phyloP scores from a whole-genome alignment of 805 yeast species.

The Tetrapisispora namnaoensis region DNA sequence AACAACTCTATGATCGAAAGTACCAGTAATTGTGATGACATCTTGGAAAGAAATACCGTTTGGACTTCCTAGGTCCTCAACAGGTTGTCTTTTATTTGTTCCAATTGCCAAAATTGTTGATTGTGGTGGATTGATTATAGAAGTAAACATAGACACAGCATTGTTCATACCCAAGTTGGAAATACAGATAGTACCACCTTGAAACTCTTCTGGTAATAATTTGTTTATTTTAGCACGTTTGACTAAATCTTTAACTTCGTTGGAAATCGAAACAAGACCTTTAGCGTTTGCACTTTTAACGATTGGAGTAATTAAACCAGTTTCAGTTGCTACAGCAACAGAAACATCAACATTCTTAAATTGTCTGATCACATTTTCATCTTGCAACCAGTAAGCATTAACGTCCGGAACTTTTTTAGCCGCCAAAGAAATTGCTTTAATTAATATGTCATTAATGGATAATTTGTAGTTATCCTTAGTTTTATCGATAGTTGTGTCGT shows the following conservation, averaged over 20 bases:
- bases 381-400: conserved; percentile 87
- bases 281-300: conserved; percentile 78
- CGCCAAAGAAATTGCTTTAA: conserved; percentile 92
- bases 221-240: conserved; percentile 93
- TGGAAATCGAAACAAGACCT: conserved; percentile 78
- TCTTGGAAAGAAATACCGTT: conserved; percentile 89
- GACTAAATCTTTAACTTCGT: conserved; percentile 82
- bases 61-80: conserved; percentile 84
- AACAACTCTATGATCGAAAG: conserved; percentile 94
- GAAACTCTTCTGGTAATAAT: conserved; percentile 92
- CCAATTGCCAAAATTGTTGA: conserved; percentile 90
- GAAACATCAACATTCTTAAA: conserved; percentile 89
- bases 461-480: conserved; percentile 63
- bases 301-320: conserved; percentile 95
- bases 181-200: conserved; percentile 98
- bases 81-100: conserved; percentile 83
- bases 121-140: conserved; percentile 97
- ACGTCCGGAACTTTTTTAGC: conserved; percentile 84
- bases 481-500: conserved; percentile 46
- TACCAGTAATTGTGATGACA: conserved; percentile 85
- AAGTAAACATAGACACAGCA: conserved; percentile 87
- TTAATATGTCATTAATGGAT: conserved; percentile 86
- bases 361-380: conserved; percentile 85
- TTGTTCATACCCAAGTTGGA: conserved; percentile 98
- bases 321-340: conserved; percentile 97